Evolutionary conservation across 2,329 filamentous ascomycete species (phyloP), one percentile per base, ranked within the genome.

Genomic region (Trichoderma koningii): DNA sequence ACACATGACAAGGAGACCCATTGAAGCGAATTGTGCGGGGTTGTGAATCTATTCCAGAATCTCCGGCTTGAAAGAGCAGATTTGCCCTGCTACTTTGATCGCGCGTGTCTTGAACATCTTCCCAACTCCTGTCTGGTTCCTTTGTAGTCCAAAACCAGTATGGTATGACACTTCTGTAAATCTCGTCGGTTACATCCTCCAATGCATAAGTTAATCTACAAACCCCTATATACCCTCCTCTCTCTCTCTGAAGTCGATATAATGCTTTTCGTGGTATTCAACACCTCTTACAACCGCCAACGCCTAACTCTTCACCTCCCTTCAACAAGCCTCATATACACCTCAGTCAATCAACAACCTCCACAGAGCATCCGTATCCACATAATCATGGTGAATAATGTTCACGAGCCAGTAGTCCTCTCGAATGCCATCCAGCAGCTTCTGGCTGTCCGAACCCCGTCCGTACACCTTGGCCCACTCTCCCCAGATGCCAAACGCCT

Each of bases 381-480:
- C 80, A 75, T 85, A 95, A 62, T 90, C 88, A 72, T 93, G 91
- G 76, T 93, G 90, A 71, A 95, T 94, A 65, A 95, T 83, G 79
- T 97, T 98, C 50, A 98, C 93, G 70, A 99, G 80, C 90, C 93
- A 97, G 69, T 87, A 84, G 71, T 92, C 91, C 52, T 85, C 82
- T 72, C 87, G 85, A 42, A 89, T 82, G 6, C 80, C 75, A 67
- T 89, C 86, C 50, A 99, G 79, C 64, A 97, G 80, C 73, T 84
- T 86, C 70, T 89, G 88, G 66, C 89, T 93, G 59, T 86, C 82
- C 3, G 88, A 90, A 6, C 85, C 87, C 55, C 88, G 84, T n/a
- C 87, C 87, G 76, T 97, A 98, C 53, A 97, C 90, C 70, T 90
- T 85, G 67, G 90, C 88, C 95, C 95, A 99, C 80, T 98, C 95